These are phyloP conservation scores for Brassica juncea DNA, from an alignment of 345 rosid species.

Conservation along the genomic window DNA sequence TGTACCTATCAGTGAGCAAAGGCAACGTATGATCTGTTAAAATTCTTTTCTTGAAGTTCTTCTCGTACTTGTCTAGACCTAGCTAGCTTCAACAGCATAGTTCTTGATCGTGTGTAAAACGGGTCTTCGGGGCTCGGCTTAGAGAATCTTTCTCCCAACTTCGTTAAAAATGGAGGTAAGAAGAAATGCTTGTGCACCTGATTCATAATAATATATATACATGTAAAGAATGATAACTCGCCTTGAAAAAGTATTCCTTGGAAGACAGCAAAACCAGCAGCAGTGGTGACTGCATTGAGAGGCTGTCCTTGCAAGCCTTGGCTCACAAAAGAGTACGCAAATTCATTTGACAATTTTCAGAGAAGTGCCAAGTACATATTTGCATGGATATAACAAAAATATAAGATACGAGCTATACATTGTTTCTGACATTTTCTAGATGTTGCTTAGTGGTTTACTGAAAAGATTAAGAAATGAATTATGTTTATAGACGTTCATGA, in stretches of 20 bases:
- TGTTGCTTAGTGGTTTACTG: neutral
- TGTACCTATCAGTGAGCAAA: conserved; percentile 75
- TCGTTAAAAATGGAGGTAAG: neutral
- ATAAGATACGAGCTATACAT: neutral
- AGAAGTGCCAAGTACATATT: neutral
- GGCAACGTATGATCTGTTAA: conserved; percentile 82
- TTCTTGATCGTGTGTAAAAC: conserved; percentile 56
- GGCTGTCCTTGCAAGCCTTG: conserved; percentile 72
- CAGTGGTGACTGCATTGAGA: conserved; percentile 69
- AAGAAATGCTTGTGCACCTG: neutral
- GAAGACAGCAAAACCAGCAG: conserved; percentile 72
- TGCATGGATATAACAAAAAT: neutral
- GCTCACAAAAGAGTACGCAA: conserved; percentile 77
- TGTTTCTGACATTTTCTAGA: neutral
- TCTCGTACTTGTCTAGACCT: conserved; percentile 74
- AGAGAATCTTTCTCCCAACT: conserved; percentile 75
- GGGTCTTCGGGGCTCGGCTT: conserved; percentile 61
- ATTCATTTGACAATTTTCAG: conserved; percentile 11
- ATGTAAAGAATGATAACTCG: conserved; percentile 31
- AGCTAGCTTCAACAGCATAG: conserved; percentile 61
- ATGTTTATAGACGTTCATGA: neutral
- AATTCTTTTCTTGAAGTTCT: conserved; percentile 83
- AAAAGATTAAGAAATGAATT: neutral
- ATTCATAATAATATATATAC: neutral
- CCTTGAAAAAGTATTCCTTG: conserved; percentile 85